A percentile compares a stretch with the other conserved stretches of the same genome.
These are phyloP conservation scores for Holtermanniella nyarrowii DNA, from an alignment of 768 basidiomycete genomes.

Conservation along the genomic window DNA sequence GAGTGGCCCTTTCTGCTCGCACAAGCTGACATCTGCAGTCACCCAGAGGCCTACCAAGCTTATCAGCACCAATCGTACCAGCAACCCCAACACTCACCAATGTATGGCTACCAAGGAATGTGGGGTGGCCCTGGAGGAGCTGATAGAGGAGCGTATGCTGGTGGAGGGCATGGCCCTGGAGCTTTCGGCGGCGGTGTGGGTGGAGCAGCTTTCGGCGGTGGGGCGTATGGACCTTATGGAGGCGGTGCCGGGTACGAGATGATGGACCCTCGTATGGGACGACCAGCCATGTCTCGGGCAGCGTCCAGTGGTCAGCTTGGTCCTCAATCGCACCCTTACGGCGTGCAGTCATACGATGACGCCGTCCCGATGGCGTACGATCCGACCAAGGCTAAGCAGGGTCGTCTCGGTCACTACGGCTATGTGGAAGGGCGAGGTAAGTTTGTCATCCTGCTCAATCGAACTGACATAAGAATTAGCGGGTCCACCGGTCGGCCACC, in stretches of 20 bases:
- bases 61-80: not conserved
- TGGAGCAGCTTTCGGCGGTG: no score
- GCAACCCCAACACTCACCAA: not conserved
- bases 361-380: conserved; percentile 20
- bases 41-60: not conserved
- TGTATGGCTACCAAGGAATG: not conserved
- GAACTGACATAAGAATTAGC: conserved; percentile 23
- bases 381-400: conserved; percentile 24
- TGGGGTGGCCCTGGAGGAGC: not conserved
- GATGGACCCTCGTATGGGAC: not conserved
- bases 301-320: no score
- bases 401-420: conserved; percentile 33
- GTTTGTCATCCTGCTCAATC: conserved; percentile 4
- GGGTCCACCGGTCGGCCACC: conserved; percentile 27
- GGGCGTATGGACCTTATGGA: no score
- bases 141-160: not conserved
- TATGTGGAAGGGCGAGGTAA: conserved; percentile 36
- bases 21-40: no score
- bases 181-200: no score
- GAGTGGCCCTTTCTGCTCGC: no score
- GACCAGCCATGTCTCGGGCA: not conserved
- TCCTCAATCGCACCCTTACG: no score
- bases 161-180: not conserved
- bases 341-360: not conserved
- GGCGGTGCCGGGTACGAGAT: no score